Percentiles rank a stretch among this genome's conserved stretches.
These are phyloP conservation scores for Penicillium canescens DNA, from an alignment of 495 filamentous ascomycete species.

Conservation along the genomic window DNA sequence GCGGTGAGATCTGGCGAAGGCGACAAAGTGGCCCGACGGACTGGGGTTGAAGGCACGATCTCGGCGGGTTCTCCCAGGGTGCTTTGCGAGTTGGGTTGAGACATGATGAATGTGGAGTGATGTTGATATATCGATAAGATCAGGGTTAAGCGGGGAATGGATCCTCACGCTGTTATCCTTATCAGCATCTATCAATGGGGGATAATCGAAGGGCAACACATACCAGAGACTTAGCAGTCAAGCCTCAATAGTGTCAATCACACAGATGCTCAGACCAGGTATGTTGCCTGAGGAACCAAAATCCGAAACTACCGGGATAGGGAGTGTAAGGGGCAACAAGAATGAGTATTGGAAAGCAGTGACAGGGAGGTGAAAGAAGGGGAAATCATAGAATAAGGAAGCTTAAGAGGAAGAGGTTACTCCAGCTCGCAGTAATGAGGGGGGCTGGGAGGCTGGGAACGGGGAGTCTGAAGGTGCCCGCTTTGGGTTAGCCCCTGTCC, in stretches of 20 bases:
- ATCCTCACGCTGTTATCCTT: conserved; percentile 27
- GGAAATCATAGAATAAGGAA: conserved; percentile 19
- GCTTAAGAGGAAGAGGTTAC: conserved; percentile 26
- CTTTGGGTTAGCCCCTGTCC: conserved; percentile 16
- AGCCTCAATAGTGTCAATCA: neutral
- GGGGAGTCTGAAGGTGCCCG: conserved; percentile 26
- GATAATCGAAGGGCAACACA: conserved; percentile 25
- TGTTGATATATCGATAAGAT: conserved; percentile 13
- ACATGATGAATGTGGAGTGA: conserved; percentile 30
- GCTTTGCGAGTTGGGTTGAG: conserved; percentile 38
- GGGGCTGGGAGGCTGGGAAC: conserved; percentile 47
- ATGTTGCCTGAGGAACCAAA: conserved; percentile 6
- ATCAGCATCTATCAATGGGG: conserved; percentile 15
- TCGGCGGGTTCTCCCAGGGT: conserved; percentile 44
- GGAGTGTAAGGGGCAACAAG: neutral
- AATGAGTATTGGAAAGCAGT: neutral
- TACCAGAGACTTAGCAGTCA: conserved; percentile 25
- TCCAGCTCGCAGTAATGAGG: conserved; percentile 16
- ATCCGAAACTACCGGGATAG: neutral
- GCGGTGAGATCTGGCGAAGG: conserved; percentile 42
- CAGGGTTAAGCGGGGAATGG: conserved; percentile 13
- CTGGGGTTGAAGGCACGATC: conserved; percentile 40
- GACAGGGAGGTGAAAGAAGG: conserved; percentile 9
- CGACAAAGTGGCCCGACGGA: conserved; percentile 37
- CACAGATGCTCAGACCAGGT: conserved; percentile 3